Percentiles rank a stretch among this genome's conserved stretches.
Conservation (phyloP, 176 grass and related monocot species). For the Carex pumila region DNA sequence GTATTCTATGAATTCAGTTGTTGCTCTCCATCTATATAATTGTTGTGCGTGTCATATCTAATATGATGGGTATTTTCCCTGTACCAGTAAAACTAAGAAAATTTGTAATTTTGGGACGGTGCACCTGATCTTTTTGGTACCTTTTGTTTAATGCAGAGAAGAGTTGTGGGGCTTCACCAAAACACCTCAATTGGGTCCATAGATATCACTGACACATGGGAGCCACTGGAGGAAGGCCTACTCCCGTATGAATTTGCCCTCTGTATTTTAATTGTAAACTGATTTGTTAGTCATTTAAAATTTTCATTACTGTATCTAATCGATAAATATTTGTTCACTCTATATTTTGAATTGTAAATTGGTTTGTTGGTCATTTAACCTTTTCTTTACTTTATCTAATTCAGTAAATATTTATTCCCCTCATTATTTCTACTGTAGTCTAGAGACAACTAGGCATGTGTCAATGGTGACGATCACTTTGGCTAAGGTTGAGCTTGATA, state of each 20-base stretch:
- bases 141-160: conserved; percentile 48
- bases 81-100: neutral
- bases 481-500: conserved; percentile 86
- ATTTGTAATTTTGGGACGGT: neutral
- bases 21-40: neutral
- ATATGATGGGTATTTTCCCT: neutral
- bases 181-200: conserved; percentile 74
- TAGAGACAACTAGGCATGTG: conserved; percentile 96
- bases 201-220: conserved; percentile 97
- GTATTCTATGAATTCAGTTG: conserved; percentile 23
- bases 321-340: neutral
- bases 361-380: neutral
- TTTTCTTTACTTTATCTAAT: neutral
- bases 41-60: neutral
- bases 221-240: conserved; percentile 95
- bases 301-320: neutral
- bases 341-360: neutral
- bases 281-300: neutral
- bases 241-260: conserved; percentile 66
- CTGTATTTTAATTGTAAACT: neutral
- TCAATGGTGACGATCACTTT: conserved; percentile 84
- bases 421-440: conserved; percentile 29
- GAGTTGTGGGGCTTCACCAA: conserved; percentile 93
- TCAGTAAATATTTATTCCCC: neutral
- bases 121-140: neutral